Evolutionary conservation across 225 moss, liverwort and hornwort genomes (phyloP).

Genomic region (Antitrichia curtipendula): DNA sequence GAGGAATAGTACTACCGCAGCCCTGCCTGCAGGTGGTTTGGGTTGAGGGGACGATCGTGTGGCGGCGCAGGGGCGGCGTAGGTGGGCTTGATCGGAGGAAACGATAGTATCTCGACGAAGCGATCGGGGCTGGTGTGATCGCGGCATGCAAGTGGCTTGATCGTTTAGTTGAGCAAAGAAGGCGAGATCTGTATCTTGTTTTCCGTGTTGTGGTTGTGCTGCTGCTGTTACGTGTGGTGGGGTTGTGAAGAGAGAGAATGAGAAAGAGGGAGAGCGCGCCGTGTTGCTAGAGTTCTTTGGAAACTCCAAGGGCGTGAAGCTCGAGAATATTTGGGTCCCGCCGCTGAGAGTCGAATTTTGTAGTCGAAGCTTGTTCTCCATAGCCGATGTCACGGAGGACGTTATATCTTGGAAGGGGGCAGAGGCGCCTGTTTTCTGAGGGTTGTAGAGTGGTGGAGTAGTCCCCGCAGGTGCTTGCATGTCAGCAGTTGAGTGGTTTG

Average conservation of each 20-base stretch:
- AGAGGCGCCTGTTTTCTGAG: background rate
- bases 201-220: background rate
- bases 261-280: background rate
- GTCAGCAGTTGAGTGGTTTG: background rate
- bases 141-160: background rate
- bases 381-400: background rate
- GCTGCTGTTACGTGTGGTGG: background rate
- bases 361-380: background rate
- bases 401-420: background rate
- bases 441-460: background rate
- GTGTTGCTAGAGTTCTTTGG: constrained; percentile 5
- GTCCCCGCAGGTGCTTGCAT: background rate
- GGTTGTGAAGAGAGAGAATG: background rate
- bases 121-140: background rate
- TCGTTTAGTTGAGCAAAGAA: background rate
- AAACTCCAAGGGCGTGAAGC: background rate
- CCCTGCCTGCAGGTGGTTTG: background rate
- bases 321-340: background rate
- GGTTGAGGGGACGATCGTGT: background rate
- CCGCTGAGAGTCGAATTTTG: background rate
- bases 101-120: background rate
- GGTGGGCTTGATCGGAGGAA: background rate
- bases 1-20: background rate
- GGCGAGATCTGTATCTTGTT: background rate
- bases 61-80: background rate